Conservation (phyloP, 2,329 filamentous ascomycete genomes). For the Didymella lethalis region DNA sequence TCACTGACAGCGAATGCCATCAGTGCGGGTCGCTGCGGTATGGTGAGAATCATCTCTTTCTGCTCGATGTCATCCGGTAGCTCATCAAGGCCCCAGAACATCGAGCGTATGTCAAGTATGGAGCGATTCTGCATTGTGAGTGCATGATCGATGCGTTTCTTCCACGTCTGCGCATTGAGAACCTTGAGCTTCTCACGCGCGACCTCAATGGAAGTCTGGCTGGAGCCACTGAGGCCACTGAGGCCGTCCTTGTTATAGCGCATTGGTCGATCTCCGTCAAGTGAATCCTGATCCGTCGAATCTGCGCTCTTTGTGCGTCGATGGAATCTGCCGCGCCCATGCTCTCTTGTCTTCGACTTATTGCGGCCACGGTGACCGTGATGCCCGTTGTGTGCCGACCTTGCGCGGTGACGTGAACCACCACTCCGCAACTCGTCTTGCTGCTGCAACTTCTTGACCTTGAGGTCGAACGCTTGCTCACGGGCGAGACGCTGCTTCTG, state of each 20-base stretch:
- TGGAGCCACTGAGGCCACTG: conserved; percentile 73
- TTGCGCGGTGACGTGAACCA: conserved; percentile 60
- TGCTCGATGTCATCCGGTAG: conserved; percentile 83
- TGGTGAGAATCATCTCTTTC: conserved; percentile 82
- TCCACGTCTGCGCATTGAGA: conserved; percentile 92
- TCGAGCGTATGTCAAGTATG: conserved; percentile 79
- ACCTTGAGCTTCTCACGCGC: conserved; percentile 77
- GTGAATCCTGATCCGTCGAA: conserved; percentile 36
- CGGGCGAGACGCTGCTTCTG: conserved; percentile 89
- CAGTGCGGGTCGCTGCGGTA: conserved; percentile 83
- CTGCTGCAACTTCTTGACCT: conserved; percentile 84
- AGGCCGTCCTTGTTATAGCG: conserved; percentile 83
- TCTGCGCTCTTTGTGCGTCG: conserved; percentile 53
- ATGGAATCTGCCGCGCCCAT: conserved; percentile 41
- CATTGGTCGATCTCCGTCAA: conserved; percentile 51
- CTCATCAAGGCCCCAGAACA: conserved; percentile 84
- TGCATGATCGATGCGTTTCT: conserved; percentile 82
- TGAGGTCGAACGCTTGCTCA: conserved; percentile 87
- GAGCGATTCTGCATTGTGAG: conserved; percentile 72
- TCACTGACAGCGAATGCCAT: conserved; percentile 84
- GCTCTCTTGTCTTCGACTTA: conserved; percentile 43
- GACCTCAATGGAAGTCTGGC: conserved; percentile 77
- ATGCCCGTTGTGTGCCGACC: conserved; percentile 55
- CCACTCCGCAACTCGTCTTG: conserved; percentile 55
- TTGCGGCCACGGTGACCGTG: conserved; percentile 50